These are phyloP conservation scores for Pseudoturritis turrita DNA, from an alignment of 345 rosid genomes.

Conservation along the genomic window DNA sequence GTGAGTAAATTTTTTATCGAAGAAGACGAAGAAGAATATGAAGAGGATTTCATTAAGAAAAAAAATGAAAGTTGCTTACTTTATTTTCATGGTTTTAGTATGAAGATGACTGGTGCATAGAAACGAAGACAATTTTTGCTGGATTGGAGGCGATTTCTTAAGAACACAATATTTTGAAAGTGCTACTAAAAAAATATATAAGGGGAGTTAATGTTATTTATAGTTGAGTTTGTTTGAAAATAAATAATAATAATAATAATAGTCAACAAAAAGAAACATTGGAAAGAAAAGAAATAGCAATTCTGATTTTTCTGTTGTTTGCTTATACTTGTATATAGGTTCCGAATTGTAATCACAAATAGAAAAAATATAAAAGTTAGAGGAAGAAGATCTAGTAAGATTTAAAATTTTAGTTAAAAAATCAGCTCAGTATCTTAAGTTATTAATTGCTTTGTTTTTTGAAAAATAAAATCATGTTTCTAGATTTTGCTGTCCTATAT, in stretches of 20 bases:
- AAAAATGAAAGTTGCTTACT: neutral
- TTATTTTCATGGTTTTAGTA: conserved; percentile 4
- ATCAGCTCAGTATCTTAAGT: neutral
- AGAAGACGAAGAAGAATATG: neutral
- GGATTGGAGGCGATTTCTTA: neutral
- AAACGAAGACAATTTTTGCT: neutral
- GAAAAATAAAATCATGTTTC: neutral
- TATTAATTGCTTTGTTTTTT: neutral
- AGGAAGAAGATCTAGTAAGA: neutral
- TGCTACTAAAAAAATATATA: neutral
- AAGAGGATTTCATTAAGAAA: neutral
- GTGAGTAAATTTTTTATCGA: neutral
- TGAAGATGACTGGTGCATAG: neutral
- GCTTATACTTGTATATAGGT: neutral
- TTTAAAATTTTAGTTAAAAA: neutral
- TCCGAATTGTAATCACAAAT: neutral
- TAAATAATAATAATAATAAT: neutral
- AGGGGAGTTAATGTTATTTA: neutral
- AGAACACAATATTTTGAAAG: neutral
- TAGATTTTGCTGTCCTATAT: neutral
- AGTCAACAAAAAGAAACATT: neutral
- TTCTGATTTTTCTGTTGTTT: neutral
- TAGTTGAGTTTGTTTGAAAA: neutral
- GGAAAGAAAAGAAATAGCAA: neutral
- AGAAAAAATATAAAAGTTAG: no score